Evolutionary conservation across 2,329 filamentous ascomycete genomes (phyloP).

Genomic region (Stachybotrys echinatus): DNA sequence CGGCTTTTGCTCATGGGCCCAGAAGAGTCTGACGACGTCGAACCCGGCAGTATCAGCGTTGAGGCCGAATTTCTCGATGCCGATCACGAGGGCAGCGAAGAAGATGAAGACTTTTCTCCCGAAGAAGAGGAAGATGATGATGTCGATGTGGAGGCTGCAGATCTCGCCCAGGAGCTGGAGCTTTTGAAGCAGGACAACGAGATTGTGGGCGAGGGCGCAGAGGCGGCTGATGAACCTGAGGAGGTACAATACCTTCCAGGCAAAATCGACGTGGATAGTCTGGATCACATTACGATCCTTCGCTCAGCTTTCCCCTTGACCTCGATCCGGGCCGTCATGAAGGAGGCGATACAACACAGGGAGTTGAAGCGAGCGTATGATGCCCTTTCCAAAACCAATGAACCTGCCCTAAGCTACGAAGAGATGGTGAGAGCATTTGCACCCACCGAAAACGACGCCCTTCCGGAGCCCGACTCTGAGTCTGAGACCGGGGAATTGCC

Average conservation of each 20-base stretch:
- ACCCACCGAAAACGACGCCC: slow-evolving; percentile 6
- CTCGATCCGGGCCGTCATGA: slow-evolving; percentile 27
- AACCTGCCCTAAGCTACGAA: slow-evolving; percentile 24
- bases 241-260: not conserved
- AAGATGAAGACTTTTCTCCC: slow-evolving; percentile 14
- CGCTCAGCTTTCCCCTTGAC: slow-evolving; percentile 38
- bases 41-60: slow-evolving; percentile 13
- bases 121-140: slow-evolving; percentile 16
- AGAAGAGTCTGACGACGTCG: slow-evolving; percentile 10
- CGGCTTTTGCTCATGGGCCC: slow-evolving; percentile 26
- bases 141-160: slow-evolving; percentile 2
- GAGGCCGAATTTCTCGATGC: slow-evolving; percentile 14
- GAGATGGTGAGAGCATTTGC: slow-evolving; percentile 21
- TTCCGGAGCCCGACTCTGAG: slow-evolving; percentile 8
- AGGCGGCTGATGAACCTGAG: slow-evolving; percentile 1
- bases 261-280: slow-evolving; percentile 8
- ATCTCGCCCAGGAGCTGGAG: slow-evolving; percentile 33
- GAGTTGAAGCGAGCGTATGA: slow-evolving; percentile 33
- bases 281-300: slow-evolving; percentile 29
- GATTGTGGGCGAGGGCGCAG: slow-evolving; percentile 12
- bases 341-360: slow-evolving; percentile 24
- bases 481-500: not conserved
- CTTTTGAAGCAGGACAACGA: slow-evolving; percentile 35
- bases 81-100: slow-evolving; percentile 10
- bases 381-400: slow-evolving; percentile 23